These are phyloP conservation scores for Cymodocea nodosa DNA, from an alignment of 116 monocot genomes.

Conservation along the genomic window DNA sequence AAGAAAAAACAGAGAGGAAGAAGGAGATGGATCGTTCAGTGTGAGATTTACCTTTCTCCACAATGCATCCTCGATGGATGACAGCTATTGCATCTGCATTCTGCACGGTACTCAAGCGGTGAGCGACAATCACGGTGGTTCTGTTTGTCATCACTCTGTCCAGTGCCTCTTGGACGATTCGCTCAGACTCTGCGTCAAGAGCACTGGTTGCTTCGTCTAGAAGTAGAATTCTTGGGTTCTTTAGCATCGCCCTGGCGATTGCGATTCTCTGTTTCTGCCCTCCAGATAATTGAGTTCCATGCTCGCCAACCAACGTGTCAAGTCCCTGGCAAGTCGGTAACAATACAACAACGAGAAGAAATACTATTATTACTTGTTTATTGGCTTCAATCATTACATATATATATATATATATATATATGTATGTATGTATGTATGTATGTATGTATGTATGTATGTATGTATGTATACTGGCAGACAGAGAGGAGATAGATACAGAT, in stretches of 20 bases:
- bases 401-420: no score
- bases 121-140: constrained; percentile 60
- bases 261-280: constrained; percentile 78
- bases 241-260: constrained; percentile 62
- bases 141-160: constrained; percentile 39
- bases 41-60: constrained; percentile 41
- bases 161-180: constrained; percentile 55
- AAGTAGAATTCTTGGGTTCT: constrained; percentile 58
- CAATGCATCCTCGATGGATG: constrained; percentile 40
- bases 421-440: no score
- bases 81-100: constrained; percentile 55
- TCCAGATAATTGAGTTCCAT: constrained; percentile 58
- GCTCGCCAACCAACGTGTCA: constrained; percentile 48
- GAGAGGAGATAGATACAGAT: no score
- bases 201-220: constrained; percentile 76
- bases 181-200: constrained; percentile 53
- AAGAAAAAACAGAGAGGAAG: no score
- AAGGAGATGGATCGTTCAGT: no score
- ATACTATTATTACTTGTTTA: no score
- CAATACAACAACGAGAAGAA: not conserved
- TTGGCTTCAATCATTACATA: no score
- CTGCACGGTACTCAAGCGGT: constrained; percentile 47
- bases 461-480: no score
- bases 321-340: constrained; percentile 5
- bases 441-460: no score